phyloP scores from a whole-genome alignment of 768 basidiomycete species.

The Lyophyllum shimeji region DNA sequence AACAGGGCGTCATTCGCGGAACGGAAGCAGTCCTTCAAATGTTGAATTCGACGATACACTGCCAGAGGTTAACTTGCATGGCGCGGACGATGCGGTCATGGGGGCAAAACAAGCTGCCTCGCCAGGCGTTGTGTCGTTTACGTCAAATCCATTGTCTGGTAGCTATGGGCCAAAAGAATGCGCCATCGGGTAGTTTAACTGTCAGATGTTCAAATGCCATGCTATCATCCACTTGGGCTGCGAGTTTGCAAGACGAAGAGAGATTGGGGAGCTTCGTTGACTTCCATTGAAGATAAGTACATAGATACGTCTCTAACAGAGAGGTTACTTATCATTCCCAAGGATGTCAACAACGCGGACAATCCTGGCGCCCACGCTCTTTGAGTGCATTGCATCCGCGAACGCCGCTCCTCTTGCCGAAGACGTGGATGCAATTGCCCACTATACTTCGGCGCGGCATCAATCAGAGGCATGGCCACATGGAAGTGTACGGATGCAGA shows the following conservation, averaged over 20 bases:
- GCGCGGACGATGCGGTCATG: too few species aligned
- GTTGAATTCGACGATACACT: too few species aligned
- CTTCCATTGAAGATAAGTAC: neutral
- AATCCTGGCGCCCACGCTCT: constrained; percentile 5
- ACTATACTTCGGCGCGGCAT: too few species aligned
- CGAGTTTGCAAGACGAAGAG: neutral
- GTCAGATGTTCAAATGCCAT: constrained; percentile 25
- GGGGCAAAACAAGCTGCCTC: too few species aligned
- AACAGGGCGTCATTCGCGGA: constrained; percentile 4
- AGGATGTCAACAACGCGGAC: constrained; percentile 6
- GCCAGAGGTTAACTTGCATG: too few species aligned
- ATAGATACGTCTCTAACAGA: constrained; percentile 2
- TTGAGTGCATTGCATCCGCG: constrained; percentile 12
- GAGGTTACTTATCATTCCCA: neutral
- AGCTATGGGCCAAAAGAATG: too few species aligned
- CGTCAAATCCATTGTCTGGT: too few species aligned
- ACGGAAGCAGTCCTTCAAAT: too few species aligned
- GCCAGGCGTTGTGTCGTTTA: too few species aligned
- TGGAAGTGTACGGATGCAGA: neutral
- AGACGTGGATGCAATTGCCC: constrained; percentile 11
- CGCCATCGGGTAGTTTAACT: constrained; percentile 39
- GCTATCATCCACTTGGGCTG: neutral
- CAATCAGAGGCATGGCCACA: neutral
- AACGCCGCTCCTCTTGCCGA: neutral
- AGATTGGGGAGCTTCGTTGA: neutral